phyloP scores from a whole-genome alignment of 2,329 filamentous ascomycete genomes.

The Penicillium sp. region DNA sequence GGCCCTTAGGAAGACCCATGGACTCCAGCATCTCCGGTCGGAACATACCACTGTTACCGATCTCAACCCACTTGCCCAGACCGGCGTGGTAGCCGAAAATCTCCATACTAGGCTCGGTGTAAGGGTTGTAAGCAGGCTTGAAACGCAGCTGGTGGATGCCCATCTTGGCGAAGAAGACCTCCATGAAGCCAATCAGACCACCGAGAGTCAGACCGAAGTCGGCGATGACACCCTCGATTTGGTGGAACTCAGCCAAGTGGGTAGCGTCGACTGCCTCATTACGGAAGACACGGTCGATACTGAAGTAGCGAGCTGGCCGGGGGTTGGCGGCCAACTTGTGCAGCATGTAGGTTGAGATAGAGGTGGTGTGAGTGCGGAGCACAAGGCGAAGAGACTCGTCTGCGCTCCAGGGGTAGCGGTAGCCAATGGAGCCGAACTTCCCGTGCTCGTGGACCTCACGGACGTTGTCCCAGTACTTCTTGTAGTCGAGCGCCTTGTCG shows the following conservation, averaged over 20 bases:
- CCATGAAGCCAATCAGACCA: conserved; percentile 90
- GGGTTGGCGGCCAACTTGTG: conserved; percentile 83
- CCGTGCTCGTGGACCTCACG: conserved; percentile 84
- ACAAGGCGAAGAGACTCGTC: conserved; percentile 86
- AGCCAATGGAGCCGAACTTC: conserved; percentile 92
- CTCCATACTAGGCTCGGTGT: conserved; percentile 96
- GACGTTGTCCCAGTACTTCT: conserved; percentile 86
- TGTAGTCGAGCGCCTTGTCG: conserved; percentile 64
- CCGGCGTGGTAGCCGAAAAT: conserved; percentile 95
- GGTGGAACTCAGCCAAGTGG: conserved; percentile 96
- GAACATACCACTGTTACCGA: conserved; percentile 99
- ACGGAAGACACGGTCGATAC: conserved; percentile 95
- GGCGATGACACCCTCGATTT: conserved; percentile 97
- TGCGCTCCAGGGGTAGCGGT: conserved; percentile 89
- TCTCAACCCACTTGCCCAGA: conserved; percentile 88
- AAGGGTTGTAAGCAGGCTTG: conserved; percentile 96
- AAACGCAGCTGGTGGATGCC: conserved; percentile 84
- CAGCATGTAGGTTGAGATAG: conserved; percentile 86
- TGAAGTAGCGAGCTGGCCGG: conserved; percentile 92
- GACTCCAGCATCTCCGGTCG: conserved; percentile 93
- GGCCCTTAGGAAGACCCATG: conserved; percentile 88
- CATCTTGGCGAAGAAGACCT: conserved; percentile 95
- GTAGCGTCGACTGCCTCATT: conserved; percentile 98
- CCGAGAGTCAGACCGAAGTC: conserved; percentile 92
- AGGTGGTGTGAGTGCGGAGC: conserved; percentile 93